A percentile compares a stretch with the other conserved stretches of the same genome.
Conservation (phyloP, 352 stramenopile genomes). For the Phytophthora lateralis region DNA sequence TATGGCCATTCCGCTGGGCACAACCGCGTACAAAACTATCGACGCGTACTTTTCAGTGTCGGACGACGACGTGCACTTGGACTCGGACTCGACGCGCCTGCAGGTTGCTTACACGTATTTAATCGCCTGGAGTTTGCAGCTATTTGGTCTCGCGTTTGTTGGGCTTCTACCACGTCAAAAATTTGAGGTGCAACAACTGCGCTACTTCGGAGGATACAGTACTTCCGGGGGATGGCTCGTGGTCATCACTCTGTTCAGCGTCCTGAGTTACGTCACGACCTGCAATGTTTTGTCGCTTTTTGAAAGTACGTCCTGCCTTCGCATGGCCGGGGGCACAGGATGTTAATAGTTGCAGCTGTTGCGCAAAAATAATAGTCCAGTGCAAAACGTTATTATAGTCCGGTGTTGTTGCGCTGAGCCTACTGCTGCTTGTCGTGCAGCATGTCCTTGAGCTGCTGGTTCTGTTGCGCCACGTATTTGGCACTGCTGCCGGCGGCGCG, state of each 20-base stretch:
- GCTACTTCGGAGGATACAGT: constrained; percentile 67
- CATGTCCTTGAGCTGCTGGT: constrained; percentile 64
- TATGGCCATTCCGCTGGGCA: constrained; percentile 55
- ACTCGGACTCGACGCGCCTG: constrained; percentile 40
- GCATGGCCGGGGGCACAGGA: constrained; percentile 61
- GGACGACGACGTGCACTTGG: constrained; percentile 26
- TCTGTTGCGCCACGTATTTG: constrained; percentile 68
- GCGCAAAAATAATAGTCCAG: too few species aligned
- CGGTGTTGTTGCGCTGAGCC: background rate
- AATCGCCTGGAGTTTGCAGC: constrained; percentile 53
- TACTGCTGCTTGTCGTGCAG: constrained; percentile 48
- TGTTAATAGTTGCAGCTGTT: constrained; percentile 23
- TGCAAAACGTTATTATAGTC: background rate
- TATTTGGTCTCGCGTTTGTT: constrained; percentile 47
- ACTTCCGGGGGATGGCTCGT: constrained; percentile 47
- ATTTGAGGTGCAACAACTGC: constrained; percentile 67
- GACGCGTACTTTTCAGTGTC: constrained; percentile 49
- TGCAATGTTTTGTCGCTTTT: constrained; percentile 54
- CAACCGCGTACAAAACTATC: constrained; percentile 47
- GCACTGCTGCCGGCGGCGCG: constrained; percentile 48
- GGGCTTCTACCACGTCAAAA: constrained; percentile 60
- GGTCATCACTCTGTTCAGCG: constrained; percentile 34
- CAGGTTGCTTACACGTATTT: constrained; percentile 57
- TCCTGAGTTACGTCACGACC: constrained; percentile 49
- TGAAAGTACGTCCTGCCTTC: constrained; percentile 64